Evolutionary conservation across 2,329 filamentous ascomycete genomes (phyloP).

Genomic region (Rutstroemia sp.): DNA sequence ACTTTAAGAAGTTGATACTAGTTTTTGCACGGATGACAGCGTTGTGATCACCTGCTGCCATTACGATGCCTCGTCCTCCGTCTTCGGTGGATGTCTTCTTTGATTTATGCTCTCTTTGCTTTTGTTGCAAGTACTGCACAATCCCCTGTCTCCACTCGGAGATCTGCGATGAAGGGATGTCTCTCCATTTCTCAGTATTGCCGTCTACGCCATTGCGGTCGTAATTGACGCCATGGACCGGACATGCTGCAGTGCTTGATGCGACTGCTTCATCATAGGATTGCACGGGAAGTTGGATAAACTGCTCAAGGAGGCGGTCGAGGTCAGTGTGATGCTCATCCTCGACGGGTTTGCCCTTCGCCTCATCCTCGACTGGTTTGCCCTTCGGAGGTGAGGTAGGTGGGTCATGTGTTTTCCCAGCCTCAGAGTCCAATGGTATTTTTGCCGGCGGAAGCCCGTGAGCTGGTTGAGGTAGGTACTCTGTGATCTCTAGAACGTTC

Average conservation of each 20-base stretch:
- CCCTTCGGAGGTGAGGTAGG: too few species aligned
- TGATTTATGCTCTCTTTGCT: neutral
- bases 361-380: neutral
- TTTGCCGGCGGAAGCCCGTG: slow-evolving; percentile 1
- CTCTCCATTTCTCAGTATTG: slow-evolving; percentile 11
- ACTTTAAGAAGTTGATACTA: slow-evolving; percentile 13
- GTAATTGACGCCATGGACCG: slow-evolving; percentile 15
- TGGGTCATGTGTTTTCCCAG: too few species aligned
- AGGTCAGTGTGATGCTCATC: neutral
- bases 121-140: slow-evolving; percentile 7
- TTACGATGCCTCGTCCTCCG: slow-evolving; percentile 16
- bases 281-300: slow-evolving; percentile 9
- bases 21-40: slow-evolving; percentile 15
- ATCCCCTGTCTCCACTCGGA: slow-evolving; percentile 14
- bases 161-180: slow-evolving; percentile 13
- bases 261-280: slow-evolving; percentile 13
- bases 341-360: too few species aligned
- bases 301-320: neutral
- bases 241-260: slow-evolving; percentile 11
- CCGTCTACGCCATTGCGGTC: slow-evolving; percentile 10
- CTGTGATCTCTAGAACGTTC: neutral
- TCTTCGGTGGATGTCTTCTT: neutral
- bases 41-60: slow-evolving; percentile 16
- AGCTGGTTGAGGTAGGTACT: neutral
- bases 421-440: neutral